Evolutionary conservation across 2,329 filamentous ascomycete species (phyloP).

Genomic region (Albophoma yamanashiensis): DNA sequence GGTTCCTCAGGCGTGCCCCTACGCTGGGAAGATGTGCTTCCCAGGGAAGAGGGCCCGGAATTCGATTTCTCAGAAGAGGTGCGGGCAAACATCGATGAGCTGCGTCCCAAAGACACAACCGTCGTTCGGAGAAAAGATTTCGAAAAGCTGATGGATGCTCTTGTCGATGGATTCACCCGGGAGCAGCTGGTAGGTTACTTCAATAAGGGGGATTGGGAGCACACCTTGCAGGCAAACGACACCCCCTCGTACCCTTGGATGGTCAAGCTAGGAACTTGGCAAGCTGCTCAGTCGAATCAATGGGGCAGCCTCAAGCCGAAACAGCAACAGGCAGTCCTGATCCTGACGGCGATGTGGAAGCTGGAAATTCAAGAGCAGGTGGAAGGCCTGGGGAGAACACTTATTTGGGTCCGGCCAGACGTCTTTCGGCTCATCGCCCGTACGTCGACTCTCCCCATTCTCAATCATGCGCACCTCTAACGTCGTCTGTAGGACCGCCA

Average conservation of each 20-base stretch:
- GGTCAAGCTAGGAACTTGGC: slow-evolving; percentile 28
- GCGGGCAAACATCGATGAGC: slow-evolving; percentile 33
- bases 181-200: slow-evolving; percentile 35
- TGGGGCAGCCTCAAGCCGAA: slow-evolving; percentile 21
- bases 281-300: slow-evolving; percentile 16
- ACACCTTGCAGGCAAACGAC: background rate
- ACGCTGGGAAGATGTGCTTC: slow-evolving; percentile 21
- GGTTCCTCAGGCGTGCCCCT: slow-evolving; percentile 6
- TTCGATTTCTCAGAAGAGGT: slow-evolving; percentile 22
- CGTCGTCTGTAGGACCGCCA: slow-evolving; percentile 5
- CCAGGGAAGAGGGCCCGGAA: slow-evolving; percentile 12
- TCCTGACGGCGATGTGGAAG: slow-evolving; percentile 40
- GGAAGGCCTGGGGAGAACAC: slow-evolving; percentile 28
- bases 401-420: slow-evolving; percentile 25
- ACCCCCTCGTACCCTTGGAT: slow-evolving; percentile 29
- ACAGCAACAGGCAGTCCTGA: slow-evolving; percentile 24
- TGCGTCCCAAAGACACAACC: slow-evolving; percentile 30
- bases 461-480: background rate
- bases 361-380: slow-evolving; percentile 35
- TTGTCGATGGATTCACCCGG: slow-evolving; percentile 35
- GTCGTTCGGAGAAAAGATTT: slow-evolving; percentile 30
- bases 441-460: slow-evolving; percentile 16
- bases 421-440: slow-evolving; percentile 35
- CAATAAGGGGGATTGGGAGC: slow-evolving; percentile 1
- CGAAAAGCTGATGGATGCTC: slow-evolving; percentile 22